Conservation (phyloP, 305 asterid species). For the Rubia tinctorum region DNA sequence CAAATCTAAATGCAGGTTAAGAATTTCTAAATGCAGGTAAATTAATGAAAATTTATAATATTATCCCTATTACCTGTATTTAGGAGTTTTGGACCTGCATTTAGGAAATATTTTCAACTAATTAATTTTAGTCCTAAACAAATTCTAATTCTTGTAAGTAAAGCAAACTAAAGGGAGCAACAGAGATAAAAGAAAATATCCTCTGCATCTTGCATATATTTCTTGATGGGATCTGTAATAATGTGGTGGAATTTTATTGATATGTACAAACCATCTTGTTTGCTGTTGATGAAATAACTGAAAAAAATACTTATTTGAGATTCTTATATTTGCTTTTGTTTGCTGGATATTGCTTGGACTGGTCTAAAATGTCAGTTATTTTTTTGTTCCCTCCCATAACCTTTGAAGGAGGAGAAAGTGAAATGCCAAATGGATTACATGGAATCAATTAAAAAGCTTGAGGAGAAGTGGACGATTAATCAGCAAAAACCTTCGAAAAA, state of each 20-base stretch:
- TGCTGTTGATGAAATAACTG: not conserved
- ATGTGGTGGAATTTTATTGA: not conserved
- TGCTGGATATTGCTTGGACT: conserved; percentile 6
- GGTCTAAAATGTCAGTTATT: conserved; percentile 16
- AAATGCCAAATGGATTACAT: conserved; percentile 95
- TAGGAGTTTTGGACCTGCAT: too few species aligned
- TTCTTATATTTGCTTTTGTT: not conserved
- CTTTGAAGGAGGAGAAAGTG: conserved; percentile 76
- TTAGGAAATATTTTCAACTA: too few species aligned
- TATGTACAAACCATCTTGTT: not conserved
- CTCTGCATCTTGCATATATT: not conserved
- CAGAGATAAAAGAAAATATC: not conserved
- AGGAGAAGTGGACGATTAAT: conserved; percentile 80
- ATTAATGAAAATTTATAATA: too few species aligned
- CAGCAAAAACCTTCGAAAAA: conserved; percentile 61
- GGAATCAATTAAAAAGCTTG: conserved; percentile 90
- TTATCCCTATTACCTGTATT: too few species aligned
- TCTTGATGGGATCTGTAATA: too few species aligned
- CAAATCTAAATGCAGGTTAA: too few species aligned
- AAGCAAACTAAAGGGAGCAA: not conserved
- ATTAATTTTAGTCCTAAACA: too few species aligned
- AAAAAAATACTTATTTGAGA: not conserved
- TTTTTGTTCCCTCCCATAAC: conserved; percentile 11
- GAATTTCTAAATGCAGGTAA: too few species aligned
- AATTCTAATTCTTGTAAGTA: not conserved